Evolutionary conservation across 2,329 filamentous ascomycete species (phyloP).

Genomic region (Alternaria dauci): DNA sequence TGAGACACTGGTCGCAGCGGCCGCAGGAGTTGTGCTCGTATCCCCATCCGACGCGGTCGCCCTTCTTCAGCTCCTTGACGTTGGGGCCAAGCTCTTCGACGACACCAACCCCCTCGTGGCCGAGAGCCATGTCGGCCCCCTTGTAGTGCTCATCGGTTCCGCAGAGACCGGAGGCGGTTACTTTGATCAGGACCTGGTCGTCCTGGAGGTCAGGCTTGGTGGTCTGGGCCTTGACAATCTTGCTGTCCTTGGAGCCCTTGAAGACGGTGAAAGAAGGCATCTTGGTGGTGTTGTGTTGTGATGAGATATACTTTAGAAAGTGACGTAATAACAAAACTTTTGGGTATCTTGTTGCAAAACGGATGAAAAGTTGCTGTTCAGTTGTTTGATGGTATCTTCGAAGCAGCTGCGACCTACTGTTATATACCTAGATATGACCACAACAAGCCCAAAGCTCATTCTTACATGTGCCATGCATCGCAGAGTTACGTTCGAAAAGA

Average conservation of each 20-base stretch:
- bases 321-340: background rate
- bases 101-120: constrained; percentile 65
- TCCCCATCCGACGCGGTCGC: constrained; percentile 62
- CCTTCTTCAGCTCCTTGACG: constrained; percentile 58
- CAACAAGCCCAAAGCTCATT: background rate
- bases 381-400: background rate
- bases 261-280: constrained; percentile 67
- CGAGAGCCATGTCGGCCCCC: constrained; percentile 57
- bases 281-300: constrained; percentile 12
- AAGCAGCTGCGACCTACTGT: background rate
- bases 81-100: constrained; percentile 59
- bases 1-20: constrained; percentile 57
- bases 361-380: constrained; percentile 3
- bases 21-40: constrained; percentile 58
- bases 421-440: constrained; percentile 18
- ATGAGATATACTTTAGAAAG: background rate
- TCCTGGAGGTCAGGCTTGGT: constrained; percentile 54
- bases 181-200: constrained; percentile 67
- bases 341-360: constrained; percentile 5
- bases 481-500: constrained; percentile 20
- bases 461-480: constrained; percentile 1
- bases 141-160: constrained; percentile 64
- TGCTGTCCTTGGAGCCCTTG: constrained; percentile 68
- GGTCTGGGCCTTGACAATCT: constrained; percentile 61
- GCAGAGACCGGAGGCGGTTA: constrained; percentile 74